Conservation (phyloP, 768 basidiomycete genomes). For the Boletellus ananas region DNA sequence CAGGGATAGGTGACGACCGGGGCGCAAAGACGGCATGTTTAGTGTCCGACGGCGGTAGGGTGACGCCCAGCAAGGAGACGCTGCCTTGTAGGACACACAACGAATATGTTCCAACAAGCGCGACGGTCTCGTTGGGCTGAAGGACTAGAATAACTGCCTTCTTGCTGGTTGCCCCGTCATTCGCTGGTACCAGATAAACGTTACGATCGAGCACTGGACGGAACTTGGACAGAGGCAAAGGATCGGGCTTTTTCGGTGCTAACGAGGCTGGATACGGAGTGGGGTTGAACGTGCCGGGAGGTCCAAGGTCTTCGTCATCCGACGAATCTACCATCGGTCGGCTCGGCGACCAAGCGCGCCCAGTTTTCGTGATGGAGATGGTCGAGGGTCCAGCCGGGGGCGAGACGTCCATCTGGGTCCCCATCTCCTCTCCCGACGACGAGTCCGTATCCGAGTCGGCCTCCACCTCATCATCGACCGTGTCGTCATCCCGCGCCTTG, state of each 20-base stretch:
- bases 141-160: constrained; percentile 43
- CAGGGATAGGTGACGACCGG: constrained; percentile 71
- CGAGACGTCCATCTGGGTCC: constrained; percentile 15
- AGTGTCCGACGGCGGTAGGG: constrained; percentile 38
- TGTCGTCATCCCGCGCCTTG: constrained; percentile 18
- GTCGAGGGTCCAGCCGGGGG: constrained; percentile 9
- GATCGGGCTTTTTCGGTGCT: constrained; percentile 11
- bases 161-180: neutral
- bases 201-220: constrained; percentile 43
- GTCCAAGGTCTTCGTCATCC: constrained; percentile 38
- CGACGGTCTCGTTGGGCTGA: constrained; percentile 46
- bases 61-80: constrained; percentile 55
- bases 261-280: neutral
- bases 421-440: constrained; percentile 25
- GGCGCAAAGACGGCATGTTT: constrained; percentile 68
- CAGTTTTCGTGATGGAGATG: constrained; percentile 15
- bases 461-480: constrained; percentile 34
- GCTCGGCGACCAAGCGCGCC: constrained; percentile 60
- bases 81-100: constrained; percentile 62
- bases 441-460: constrained; percentile 31
- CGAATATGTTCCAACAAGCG: constrained; percentile 64
- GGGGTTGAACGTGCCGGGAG: constrained; percentile 5
- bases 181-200: constrained; percentile 6
- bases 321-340: constrained; percentile 46
- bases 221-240: constrained; percentile 46